phyloP scores from a whole-genome alignment of 202 grass and related monocot genomes.

The Cymbopogon flexuosus region DNA sequence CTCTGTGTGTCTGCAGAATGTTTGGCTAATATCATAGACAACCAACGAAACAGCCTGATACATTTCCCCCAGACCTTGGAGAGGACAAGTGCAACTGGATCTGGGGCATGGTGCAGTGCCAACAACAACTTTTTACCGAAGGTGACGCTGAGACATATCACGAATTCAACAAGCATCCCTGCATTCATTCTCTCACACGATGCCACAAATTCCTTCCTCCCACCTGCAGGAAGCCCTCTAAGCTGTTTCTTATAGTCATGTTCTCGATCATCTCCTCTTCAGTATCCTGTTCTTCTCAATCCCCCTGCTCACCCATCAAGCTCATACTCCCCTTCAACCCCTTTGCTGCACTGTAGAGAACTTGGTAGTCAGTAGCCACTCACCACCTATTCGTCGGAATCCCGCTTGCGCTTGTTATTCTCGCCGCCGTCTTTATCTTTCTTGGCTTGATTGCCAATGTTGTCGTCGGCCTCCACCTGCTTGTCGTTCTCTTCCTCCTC shows the following conservation, averaged over 20 bases:
- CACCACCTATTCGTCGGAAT: not conserved
- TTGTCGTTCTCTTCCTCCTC: not conserved
- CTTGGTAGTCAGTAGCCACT: not conserved
- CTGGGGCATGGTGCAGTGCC: constrained; percentile 26
- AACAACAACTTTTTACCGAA: not conserved
- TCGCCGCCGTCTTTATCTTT: not conserved
- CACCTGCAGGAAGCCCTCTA: not conserved
- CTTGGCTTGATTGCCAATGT: not conserved
- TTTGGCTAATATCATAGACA: not conserved
- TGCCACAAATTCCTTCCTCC: not conserved
- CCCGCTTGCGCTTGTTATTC: not conserved
- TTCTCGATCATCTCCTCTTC: not conserved
- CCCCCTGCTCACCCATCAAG: too few relatives aligned
- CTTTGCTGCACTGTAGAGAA: not conserved
- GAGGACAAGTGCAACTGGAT: not conserved
- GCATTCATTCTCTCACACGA: constrained; percentile 38
- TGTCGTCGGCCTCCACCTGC: not conserved
- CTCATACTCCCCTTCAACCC: not conserved
- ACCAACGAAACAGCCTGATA: not conserved
- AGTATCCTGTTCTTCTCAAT: not conserved
- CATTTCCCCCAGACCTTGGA: constrained; percentile 14
- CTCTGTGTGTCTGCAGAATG: not conserved
- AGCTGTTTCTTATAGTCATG: not conserved
- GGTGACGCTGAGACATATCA: not conserved
- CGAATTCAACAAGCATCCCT: not conserved